Evolutionary conservation across 768 basidiomycete genomes (phyloP).

Genomic region (Boletus coccyginus): DNA sequence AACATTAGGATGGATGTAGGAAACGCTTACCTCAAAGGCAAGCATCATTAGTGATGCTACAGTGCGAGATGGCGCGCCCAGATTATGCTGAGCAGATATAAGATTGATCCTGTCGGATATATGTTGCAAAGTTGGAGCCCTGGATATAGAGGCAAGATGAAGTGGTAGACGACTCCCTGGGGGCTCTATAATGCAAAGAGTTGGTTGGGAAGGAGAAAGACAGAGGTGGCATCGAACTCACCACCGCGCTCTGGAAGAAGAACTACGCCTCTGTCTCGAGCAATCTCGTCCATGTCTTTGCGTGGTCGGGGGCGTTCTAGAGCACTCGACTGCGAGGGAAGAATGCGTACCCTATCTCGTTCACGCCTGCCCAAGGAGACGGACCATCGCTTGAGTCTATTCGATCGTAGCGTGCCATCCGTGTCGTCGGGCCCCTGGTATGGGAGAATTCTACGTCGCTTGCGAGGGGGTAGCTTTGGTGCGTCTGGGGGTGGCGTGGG

Average conservation of each 20-base stretch:
- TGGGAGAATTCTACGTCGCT: slow-evolving; percentile 63
- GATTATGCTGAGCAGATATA: slow-evolving; percentile 74
- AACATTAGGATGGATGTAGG: not conserved
- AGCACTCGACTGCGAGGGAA: slow-evolving; percentile 46
- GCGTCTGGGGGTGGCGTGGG: slow-evolving; percentile 61
- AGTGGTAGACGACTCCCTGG: slow-evolving; percentile 70
- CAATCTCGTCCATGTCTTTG: slow-evolving; percentile 62
- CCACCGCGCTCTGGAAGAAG: slow-evolving; percentile 66
- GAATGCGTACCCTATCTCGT: slow-evolving; percentile 61
- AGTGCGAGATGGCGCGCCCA: slow-evolving; percentile 55
- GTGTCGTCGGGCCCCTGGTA: slow-evolving; percentile 70
- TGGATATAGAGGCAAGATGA: slow-evolving; percentile 71
- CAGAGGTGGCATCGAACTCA: slow-evolving; percentile 22
- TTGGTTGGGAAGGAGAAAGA: not conserved
- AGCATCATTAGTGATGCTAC: slow-evolving; percentile 72
- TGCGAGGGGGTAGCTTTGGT: slow-evolving; percentile 63
- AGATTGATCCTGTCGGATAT: slow-evolving; percentile 79
- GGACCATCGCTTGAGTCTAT: slow-evolving; percentile 71
- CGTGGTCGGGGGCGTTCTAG: slow-evolving; percentile 45
- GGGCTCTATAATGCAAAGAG: slow-evolving; percentile 43
- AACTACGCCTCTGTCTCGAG: slow-evolving; percentile 63
- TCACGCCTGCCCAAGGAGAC: slow-evolving; percentile 70
- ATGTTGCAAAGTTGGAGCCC: slow-evolving; percentile 72
- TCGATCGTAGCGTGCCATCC: slow-evolving; percentile 54
- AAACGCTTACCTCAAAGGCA: slow-evolving; percentile 65